A percentile compares a stretch with the other conserved stretches of the same genome.
These are phyloP conservation scores for Nicotiana undulata DNA, from an alignment of 257 asterid genomes.

Conservation along the genomic window DNA sequence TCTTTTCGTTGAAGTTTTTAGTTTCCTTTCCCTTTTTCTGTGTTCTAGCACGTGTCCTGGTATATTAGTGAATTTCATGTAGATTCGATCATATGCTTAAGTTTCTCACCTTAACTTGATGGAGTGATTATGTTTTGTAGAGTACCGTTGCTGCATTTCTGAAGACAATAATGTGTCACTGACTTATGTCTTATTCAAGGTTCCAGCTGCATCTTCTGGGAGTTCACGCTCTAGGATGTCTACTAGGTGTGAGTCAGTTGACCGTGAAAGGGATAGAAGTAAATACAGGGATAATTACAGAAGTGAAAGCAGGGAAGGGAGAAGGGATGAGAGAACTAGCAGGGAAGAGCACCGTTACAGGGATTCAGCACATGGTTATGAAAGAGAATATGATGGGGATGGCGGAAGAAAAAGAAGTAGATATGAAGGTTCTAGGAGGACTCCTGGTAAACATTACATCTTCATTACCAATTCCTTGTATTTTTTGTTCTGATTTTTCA, in stretches of 20 bases:
- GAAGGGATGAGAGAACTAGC: slow-evolving; percentile 34
- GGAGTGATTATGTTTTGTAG: background rate
- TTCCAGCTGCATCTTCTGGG: slow-evolving; percentile 29
- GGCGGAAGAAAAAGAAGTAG: slow-evolving; percentile 58
- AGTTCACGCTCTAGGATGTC: slow-evolving; percentile 42
- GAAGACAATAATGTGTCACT: background rate
- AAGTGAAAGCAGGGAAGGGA: slow-evolving; percentile 34
- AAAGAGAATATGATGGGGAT: slow-evolving; percentile 34
- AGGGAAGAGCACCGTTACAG: slow-evolving; percentile 53
- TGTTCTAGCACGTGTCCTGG: background rate
- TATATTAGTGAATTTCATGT: background rate
- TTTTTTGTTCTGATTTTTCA: background rate
- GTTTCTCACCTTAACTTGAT: background rate
- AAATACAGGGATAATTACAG: slow-evolving; percentile 34
- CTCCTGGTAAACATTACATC: slow-evolving; percentile 53
- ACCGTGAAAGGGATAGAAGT: slow-evolving; percentile 44
- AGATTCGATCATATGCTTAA: background rate
- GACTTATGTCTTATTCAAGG: slow-evolving; percentile 29
- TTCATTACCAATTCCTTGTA: background rate
- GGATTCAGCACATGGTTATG: slow-evolving; percentile 47
- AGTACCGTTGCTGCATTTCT: background rate
- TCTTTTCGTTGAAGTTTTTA: background rate
- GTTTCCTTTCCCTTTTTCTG: background rate
- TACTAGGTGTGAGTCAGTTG: slow-evolving; percentile 30
- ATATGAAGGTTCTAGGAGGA: slow-evolving; percentile 46